Percentiles rank a stretch among this genome's conserved stretches.
Conservation (phyloP, 192 early-diverging fungal species). For the Geranomyces variabilis region DNA sequence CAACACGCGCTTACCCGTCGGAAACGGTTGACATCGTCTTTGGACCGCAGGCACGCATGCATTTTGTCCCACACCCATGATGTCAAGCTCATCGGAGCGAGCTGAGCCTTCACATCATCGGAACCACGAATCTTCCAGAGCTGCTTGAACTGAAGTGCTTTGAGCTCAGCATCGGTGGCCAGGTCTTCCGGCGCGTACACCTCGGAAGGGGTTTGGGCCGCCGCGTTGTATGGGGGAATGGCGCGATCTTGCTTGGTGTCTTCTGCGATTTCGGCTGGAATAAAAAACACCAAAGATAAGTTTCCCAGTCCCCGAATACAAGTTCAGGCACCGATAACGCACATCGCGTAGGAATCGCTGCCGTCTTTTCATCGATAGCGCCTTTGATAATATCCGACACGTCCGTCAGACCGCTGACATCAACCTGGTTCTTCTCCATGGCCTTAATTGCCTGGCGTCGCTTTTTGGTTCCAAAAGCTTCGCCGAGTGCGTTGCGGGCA, state of each 20-base stretch:
- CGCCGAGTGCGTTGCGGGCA: conserved; percentile 80
- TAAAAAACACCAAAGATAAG: neutral
- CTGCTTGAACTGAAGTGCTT: conserved; percentile 64
- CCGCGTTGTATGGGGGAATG: conserved; percentile 74
- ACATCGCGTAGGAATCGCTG: conserved; percentile 64
- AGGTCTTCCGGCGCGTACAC: conserved; percentile 85
- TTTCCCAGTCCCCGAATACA: neutral
- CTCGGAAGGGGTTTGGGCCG: conserved; percentile 66
- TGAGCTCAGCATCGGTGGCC: conserved; percentile 63
- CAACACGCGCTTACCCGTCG: conserved; percentile 26
- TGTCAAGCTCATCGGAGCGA: conserved; percentile 33
- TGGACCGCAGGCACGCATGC: conserved; percentile 27
- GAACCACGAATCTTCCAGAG: conserved; percentile 40
- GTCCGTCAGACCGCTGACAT: conserved; percentile 66
- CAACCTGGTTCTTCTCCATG: conserved; percentile 84
- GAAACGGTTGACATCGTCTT: conserved; percentile 31
- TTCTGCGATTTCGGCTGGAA: conserved; percentile 10
- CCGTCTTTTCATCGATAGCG: conserved; percentile 69
- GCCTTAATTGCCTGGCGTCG: conserved; percentile 77
- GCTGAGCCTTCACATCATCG: conserved; percentile 36
- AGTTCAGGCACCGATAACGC: neutral
- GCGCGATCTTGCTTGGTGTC: conserved; percentile 50
- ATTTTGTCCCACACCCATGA: conserved; percentile 40
- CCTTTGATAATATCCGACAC: conserved; percentile 69
- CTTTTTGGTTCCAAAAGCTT: conserved; percentile 94